Evolutionary conservation across 2,329 filamentous ascomycete species (phyloP), one percentile per base, ranked within the genome.

Genomic region (Plectosphaerella cucumerina): DNA sequence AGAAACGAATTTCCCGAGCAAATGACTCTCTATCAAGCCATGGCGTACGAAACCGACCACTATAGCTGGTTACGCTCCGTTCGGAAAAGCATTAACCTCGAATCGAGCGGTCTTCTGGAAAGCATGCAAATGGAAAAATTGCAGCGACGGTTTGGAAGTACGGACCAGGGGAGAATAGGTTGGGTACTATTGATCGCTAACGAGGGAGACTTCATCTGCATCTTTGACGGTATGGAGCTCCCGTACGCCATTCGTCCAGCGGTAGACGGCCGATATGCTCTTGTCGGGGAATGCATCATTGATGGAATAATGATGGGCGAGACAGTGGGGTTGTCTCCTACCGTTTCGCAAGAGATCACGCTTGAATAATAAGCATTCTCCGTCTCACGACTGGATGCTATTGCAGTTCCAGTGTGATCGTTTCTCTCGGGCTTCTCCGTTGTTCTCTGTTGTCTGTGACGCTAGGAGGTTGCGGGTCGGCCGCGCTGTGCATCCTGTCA

Each of bases 201-300:
- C 20, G 44, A 46, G 15, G 44, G 44, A 46, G 44, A 46, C 31
- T 46, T 46, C 23, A 46, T 46, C 44, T 46, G 44, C 14, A 15
- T 46, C 44, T 46, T 46, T 46, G 44, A 46, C 44, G 44, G 44
- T 46, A 46, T 46, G 44, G 44, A 46, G 23, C 44, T 46, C 44
- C 44, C 44, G 22, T 46, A 46, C 23, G 44, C 44, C 44, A 46
- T 46, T 22, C 44, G 44, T 34, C 22, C 44, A 46, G 44, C 12
- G 20, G 20, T 5, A 46, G 44, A 34, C 44, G 44, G 44, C 44
- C 39, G 39, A 43, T 43, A 43, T 43, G 8, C 17, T n/a, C n/a
- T 43, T 9, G 39, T 43, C 39, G 39, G 39, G 8, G 39, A 43
- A 43, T 43, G 39, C 39, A 43, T 43, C 39, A 43, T 43, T n/a